A percentile compares a stretch with the other conserved stretches of the same genome.
These are phyloP conservation scores for Aspergillus spinulosporus DNA, from an alignment of 2,329 filamentous ascomycete genomes.

Conservation along the genomic window DNA sequence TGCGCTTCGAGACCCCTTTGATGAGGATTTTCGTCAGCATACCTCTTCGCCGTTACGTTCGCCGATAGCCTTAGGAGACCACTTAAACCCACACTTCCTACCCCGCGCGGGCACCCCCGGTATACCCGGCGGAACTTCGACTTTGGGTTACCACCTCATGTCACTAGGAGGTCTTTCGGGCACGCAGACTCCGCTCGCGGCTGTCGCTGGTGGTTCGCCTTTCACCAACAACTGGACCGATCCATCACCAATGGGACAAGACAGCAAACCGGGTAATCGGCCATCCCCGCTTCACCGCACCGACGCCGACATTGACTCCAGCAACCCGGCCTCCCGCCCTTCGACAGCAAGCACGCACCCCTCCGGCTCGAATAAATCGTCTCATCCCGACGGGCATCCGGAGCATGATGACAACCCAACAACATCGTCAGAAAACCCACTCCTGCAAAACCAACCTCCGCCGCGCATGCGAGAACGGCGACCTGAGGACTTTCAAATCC, in stretches of 20 bases:
- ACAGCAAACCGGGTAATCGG: slow-evolving; percentile 20
- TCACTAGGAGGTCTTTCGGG: slow-evolving; percentile 51
- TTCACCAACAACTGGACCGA: slow-evolving; percentile 43
- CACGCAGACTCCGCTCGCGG: slow-evolving; percentile 50
- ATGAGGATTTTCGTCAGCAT: slow-evolving; percentile 26
- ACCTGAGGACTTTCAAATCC: slow-evolving; percentile 85
- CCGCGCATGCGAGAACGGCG: slow-evolving; percentile 68
- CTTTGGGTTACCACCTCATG: slow-evolving; percentile 50
- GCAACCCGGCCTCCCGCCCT: slow-evolving; percentile 42
- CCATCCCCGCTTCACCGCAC: slow-evolving; percentile 26
- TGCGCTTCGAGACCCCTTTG: slow-evolving; percentile 31
- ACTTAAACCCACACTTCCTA: slow-evolving; percentile 44
- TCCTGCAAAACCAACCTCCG: slow-evolving; percentile 36
- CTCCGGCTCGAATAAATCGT: slow-evolving; percentile 30
- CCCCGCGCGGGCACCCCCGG: slow-evolving; percentile 49
- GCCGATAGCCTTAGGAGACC: slow-evolving; percentile 39
- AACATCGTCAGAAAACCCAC: slow-evolving; percentile 18
- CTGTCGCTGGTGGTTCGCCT: slow-evolving; percentile 45
- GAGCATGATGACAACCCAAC: slow-evolving; percentile 20
- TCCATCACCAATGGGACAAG: slow-evolving; percentile 23
- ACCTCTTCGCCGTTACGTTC: slow-evolving; percentile 36
- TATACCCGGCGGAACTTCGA: slow-evolving; percentile 52
- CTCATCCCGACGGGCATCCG: slow-evolving; percentile 26
- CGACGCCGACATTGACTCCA: slow-evolving; percentile 38
- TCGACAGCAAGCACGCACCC: slow-evolving; percentile 45